These are phyloP conservation scores for Alternaria viburni DNA, from an alignment of 2,329 filamentous ascomycete species.

Conservation along the genomic window DNA sequence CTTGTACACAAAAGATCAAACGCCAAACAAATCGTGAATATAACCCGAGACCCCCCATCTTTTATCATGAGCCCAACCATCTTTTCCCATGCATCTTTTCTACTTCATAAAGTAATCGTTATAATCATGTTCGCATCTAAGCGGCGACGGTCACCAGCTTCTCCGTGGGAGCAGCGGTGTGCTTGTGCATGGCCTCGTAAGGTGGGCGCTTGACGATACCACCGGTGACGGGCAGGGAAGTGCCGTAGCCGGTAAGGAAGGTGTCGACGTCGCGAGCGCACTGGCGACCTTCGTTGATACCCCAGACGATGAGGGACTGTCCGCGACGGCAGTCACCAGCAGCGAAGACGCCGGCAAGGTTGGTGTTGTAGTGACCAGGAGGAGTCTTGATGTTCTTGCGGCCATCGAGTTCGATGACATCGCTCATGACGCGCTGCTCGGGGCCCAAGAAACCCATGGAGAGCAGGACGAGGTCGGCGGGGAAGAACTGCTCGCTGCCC, in stretches of 20 bases:
- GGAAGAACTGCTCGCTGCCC: conserved; percentile 93
- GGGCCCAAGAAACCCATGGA: conserved; percentile 98
- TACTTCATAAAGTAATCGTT: conserved; percentile 6
- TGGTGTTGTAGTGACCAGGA: conserved; percentile 85
- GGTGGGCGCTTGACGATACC: conserved; percentile 89
- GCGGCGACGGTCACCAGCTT: conserved; percentile 49
- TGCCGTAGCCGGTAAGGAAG: conserved; percentile 77
- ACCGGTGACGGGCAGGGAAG: conserved; percentile 84
- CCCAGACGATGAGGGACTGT: conserved; percentile 96
- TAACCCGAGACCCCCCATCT: conserved; percentile 1
- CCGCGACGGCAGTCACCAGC: conserved; percentile 94
- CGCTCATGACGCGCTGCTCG: conserved; percentile 84
- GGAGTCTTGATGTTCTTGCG: conserved; percentile 97
- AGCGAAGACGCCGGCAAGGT: conserved; percentile 86
- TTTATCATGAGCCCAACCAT: neutral
- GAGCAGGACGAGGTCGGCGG: conserved; percentile 88
- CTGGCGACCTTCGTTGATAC: conserved; percentile 96
- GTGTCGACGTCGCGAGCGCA: conserved; percentile 90
- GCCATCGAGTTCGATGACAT: conserved; percentile 87
- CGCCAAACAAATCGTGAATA: conserved; percentile 17
- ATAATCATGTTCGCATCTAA: conserved; percentile 19
- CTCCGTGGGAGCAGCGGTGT: conserved; percentile 46
- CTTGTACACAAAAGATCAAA: conserved; percentile 16
- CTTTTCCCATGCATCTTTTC: conserved; percentile 5
- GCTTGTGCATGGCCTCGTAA: conserved; percentile 66